Evolutionary conservation across 257 asterid species (phyloP).

Genomic region (Plantago elongata): DNA sequence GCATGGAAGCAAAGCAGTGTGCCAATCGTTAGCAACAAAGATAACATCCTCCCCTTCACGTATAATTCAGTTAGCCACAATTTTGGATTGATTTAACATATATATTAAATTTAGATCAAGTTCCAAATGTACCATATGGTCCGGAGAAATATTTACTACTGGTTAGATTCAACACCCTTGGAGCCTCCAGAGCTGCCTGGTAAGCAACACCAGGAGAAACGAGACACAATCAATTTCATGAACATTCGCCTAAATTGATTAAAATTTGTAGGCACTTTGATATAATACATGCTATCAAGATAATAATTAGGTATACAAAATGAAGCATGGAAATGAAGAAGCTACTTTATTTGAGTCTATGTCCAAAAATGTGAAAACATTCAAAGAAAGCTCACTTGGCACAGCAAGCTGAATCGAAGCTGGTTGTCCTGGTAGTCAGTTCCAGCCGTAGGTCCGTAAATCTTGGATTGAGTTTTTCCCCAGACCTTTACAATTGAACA

Average conservation of each 20-base stretch:
- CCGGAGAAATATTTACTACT: constrained; percentile 70
- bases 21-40: constrained; percentile 96
- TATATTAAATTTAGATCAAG: background rate
- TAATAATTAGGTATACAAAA: no score
- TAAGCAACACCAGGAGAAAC: constrained; percentile 15
- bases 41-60: constrained; percentile 77
- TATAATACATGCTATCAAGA: background rate
- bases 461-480: constrained; percentile 80
- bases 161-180: constrained; percentile 60
- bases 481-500: constrained; percentile 44
- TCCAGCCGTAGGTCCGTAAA: constrained; percentile 87
- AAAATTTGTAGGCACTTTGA: background rate
- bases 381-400: constrained; percentile 49
- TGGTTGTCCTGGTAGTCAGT: constrained; percentile 77
- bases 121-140: constrained; percentile 58
- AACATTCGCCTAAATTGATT: constrained; percentile 4
- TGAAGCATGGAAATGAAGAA: no score
- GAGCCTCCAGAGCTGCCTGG: constrained; percentile 96
- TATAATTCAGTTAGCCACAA: constrained; percentile 3
- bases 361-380: background rate
- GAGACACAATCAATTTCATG: background rate
- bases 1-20: constrained; percentile 88
- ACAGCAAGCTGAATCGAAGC: constrained; percentile 75
- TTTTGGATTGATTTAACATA: background rate
- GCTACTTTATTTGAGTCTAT: no score